A percentile compares a stretch with the other conserved stretches of the same genome.
Evolutionary conservation across 2,329 filamentous ascomycete species (phyloP).

Genomic region (Fusarium sp.): DNA sequence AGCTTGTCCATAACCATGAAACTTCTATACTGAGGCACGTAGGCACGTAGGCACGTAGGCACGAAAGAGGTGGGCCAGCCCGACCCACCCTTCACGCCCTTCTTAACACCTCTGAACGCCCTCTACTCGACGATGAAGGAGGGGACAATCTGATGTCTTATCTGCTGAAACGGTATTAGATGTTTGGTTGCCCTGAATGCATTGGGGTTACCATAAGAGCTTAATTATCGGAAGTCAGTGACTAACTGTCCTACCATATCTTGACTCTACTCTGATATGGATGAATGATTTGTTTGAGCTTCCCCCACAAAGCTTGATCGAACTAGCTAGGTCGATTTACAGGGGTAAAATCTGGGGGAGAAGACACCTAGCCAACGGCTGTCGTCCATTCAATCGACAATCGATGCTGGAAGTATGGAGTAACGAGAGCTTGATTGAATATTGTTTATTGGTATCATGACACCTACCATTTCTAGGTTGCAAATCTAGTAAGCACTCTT

Average conservation of each 20-base stretch:
- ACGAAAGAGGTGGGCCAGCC: not conserved
- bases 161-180: not conserved
- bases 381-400: not conserved
- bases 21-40: not conserved
- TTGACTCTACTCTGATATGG: not conserved
- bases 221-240: not conserved
- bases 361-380: not conserved
- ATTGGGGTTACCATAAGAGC: not conserved
- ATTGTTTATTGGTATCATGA: not conserved
- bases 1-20: not conserved
- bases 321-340: not conserved
- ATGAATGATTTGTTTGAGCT: slow-evolving; percentile 3
- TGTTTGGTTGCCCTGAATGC: not conserved
- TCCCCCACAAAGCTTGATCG: slow-evolving; percentile 24
- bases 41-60: not conserved
- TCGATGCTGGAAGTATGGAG: not conserved
- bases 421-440: not conserved
- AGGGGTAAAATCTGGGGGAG: slow-evolving; percentile 24
- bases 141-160: not conserved
- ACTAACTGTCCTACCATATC: not conserved
- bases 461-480: not conserved
- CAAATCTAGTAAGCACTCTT: not conserved
- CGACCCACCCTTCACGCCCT: not conserved
- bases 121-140: not conserved
- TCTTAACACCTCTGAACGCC: not conserved